These are phyloP conservation scores for Endocalyx cinctus DNA, from an alignment of 2,329 filamentous ascomycete genomes.

Conservation along the genomic window DNA sequence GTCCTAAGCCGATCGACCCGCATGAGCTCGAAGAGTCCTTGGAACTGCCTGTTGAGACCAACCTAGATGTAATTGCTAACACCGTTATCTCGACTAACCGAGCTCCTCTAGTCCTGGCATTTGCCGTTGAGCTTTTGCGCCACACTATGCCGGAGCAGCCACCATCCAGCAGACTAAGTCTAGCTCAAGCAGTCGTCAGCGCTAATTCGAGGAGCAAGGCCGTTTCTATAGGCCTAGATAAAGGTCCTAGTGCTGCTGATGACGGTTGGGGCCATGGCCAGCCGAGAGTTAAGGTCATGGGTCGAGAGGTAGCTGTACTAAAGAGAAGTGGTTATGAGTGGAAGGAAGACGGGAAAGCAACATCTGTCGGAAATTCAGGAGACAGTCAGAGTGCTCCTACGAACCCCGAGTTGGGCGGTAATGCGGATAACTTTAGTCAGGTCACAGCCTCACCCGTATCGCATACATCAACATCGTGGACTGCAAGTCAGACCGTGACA, in stretches of 20 bases:
- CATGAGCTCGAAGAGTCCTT: slow-evolving; percentile 61
- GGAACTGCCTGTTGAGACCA: slow-evolving; percentile 50
- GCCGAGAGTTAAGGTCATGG: slow-evolving; percentile 67
- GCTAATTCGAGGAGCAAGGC: slow-evolving; percentile 76
- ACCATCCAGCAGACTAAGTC: slow-evolving; percentile 73
- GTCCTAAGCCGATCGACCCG: slow-evolving; percentile 36
- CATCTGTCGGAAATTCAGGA: slow-evolving; percentile 3
- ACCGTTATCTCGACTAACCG: slow-evolving; percentile 68
- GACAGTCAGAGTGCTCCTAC: slow-evolving; percentile 10
- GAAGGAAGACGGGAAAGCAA: slow-evolving; percentile 35
- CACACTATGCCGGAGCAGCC: slow-evolving; percentile 85
- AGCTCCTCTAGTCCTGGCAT: slow-evolving; percentile 77
- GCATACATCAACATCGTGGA: slow-evolving; percentile 38
- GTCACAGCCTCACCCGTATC: slow-evolving; percentile 10
- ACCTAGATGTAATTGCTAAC: slow-evolving; percentile 55
- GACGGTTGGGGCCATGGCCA: slow-evolving; percentile 73
- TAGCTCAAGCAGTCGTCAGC: slow-evolving; percentile 80
- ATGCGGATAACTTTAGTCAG: too few relatives aligned
- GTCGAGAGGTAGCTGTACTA: slow-evolving; percentile 68
- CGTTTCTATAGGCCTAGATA: slow-evolving; percentile 66
- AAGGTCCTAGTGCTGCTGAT: slow-evolving; percentile 59
- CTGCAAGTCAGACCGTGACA: slow-evolving; percentile 45
- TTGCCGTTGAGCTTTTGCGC: slow-evolving; percentile 67
- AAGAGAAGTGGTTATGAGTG: slow-evolving; percentile 72
- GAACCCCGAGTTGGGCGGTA: slow-evolving; percentile 11